Evolutionary conservation across 1,139 yeast genomes (phyloP).

Genomic region (Kazachstania sp.): DNA sequence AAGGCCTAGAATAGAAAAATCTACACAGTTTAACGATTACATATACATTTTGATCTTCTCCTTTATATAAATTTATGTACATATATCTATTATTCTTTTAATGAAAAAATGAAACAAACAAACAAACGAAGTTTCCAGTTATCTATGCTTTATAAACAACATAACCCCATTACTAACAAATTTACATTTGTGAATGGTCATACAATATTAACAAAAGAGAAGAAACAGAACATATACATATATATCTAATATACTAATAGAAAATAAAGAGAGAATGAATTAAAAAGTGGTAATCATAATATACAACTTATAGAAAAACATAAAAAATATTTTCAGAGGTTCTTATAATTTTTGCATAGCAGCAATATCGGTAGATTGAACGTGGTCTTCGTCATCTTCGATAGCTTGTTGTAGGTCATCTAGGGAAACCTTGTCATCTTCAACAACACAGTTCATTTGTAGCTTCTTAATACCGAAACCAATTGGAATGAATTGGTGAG

Average conservation of each 20-base stretch:
- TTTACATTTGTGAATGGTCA: too few species aligned
- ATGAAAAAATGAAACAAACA: too few species aligned
- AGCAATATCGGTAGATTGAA: slow-evolving; percentile 96
- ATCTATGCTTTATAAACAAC: too few species aligned
- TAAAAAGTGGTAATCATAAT: slow-evolving; percentile 1
- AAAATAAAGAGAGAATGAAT: background rate
- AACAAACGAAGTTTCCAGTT: too few species aligned
- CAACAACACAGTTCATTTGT: slow-evolving; percentile 96
- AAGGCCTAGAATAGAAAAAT: slow-evolving; percentile 27
- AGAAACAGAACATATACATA: background rate
- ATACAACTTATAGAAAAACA: background rate
- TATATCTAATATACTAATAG: background rate
- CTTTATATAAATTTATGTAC: too few species aligned
- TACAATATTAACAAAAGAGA: too few species aligned
- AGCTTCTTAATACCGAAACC: slow-evolving; percentile 99
- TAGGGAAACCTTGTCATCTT: slow-evolving; percentile 90
- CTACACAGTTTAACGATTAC: too few species aligned
- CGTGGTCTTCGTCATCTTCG: slow-evolving; percentile 98
- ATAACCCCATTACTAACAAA: too few species aligned
- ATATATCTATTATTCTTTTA: too few species aligned
- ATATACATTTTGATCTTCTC: too few species aligned
- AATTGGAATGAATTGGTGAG: slow-evolving; percentile 88
- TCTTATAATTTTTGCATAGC: slow-evolving; percentile 95
- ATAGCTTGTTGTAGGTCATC: slow-evolving; percentile 78
- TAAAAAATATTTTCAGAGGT: background rate